Conservation (phyloP, 2,329 filamentous ascomycete species). For the Colletotrichum cordylinicola region DNA sequence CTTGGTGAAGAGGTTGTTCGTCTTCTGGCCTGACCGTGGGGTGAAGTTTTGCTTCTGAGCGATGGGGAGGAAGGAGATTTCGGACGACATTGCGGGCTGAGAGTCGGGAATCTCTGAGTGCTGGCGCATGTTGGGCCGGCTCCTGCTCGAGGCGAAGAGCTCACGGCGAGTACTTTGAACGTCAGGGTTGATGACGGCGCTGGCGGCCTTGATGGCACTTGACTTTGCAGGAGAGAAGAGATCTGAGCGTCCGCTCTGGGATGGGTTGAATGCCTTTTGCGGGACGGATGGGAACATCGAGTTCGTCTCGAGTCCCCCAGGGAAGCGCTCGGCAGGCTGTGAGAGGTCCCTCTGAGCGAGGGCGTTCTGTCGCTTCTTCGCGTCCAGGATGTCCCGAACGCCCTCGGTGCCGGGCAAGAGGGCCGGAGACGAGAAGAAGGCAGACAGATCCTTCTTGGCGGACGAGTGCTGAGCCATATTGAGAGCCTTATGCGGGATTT, state of each 20-base stretch:
- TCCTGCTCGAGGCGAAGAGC: not conserved
- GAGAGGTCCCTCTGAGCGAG: conserved; percentile 5
- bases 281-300: conserved; percentile 44
- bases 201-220: not conserved
- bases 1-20: conserved; percentile 43
- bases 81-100: conserved; percentile 38
- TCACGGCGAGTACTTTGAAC: not conserved
- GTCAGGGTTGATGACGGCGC: not conserved
- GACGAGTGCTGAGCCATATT: not conserved
- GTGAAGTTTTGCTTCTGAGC: conserved; percentile 57
- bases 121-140: not conserved
- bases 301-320: conserved; percentile 35
- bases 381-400: conserved; percentile 6
- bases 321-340: conserved; percentile 7
- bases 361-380: conserved; percentile 10
- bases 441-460: conserved; percentile 46
- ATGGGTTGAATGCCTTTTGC: conserved; percentile 38
- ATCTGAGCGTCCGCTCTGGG: conserved; percentile 33
- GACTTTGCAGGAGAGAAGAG: conserved; percentile 40
- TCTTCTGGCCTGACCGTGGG: conserved; percentile 42
- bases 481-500: conserved; percentile 4
- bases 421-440: conserved; percentile 65
- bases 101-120: conserved; percentile 19
- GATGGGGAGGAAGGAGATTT: conserved; percentile 37
- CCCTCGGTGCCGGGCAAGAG: conserved; percentile 36